Percentiles rank a stretch among this genome's conserved stretches.
These are phyloP conservation scores for Salix koriyanagi DNA, from an alignment of 345 rosid species.

Conservation along the genomic window DNA sequence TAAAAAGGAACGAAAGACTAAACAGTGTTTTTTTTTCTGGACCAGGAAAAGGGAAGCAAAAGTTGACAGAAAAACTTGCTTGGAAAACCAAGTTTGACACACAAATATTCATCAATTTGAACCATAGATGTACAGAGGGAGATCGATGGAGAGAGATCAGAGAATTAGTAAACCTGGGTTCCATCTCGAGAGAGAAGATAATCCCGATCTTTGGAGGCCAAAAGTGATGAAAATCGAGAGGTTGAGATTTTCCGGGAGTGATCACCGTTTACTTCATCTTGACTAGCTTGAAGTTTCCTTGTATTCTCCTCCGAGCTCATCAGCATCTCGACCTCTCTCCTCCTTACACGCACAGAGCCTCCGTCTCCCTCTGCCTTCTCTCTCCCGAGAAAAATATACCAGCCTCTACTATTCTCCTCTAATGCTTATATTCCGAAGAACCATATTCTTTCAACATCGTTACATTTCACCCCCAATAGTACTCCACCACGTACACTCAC, in stretches of 20 bases:
- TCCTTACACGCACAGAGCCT: neutral
- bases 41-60: neutral
- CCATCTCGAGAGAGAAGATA: slow-evolving; percentile 40
- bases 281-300: neutral
- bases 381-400: neutral
- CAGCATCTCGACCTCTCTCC: slow-evolving; percentile 13
- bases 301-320: slow-evolving; percentile 9
- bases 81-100: neutral
- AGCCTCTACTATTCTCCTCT: neutral
- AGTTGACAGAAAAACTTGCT: neutral
- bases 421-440: slow-evolving; percentile 19
- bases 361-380: slow-evolving; percentile 3
- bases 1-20: no score
- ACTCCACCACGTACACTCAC: slow-evolving; percentile 4
- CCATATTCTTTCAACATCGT: slow-evolving; percentile 19
- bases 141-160: neutral
- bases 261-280: slow-evolving; percentile 14
- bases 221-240: slow-evolving; percentile 37
- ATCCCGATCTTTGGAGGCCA: slow-evolving; percentile 51
- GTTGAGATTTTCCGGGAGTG: neutral
- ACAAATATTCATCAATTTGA: neutral
- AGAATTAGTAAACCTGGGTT: slow-evolving; percentile 30
- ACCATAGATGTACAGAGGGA: neutral
- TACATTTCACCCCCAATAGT: neutral
- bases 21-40: no score